Evolutionary conservation across 176 grass and related monocot genomes (phyloP).

Genomic region (Avena atlantica): DNA sequence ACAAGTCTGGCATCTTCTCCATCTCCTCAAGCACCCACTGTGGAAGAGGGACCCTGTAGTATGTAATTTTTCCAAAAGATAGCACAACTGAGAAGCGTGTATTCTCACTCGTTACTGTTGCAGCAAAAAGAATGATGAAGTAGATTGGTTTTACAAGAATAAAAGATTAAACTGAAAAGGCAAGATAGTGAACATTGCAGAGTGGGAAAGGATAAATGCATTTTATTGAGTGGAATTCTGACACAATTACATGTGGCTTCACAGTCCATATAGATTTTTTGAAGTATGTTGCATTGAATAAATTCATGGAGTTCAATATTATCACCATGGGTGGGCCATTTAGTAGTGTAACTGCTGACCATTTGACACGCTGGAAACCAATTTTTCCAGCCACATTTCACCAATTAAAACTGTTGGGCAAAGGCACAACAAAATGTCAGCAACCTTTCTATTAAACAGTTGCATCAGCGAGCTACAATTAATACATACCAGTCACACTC

Average conservation of each 20-base stretch:
- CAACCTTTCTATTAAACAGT: conserved; percentile 10
- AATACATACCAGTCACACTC: background rate
- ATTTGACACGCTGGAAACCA: conserved; percentile 4
- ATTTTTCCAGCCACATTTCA: background rate
- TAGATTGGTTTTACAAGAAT: background rate
- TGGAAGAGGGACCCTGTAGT: conserved; percentile 69
- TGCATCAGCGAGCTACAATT: background rate
- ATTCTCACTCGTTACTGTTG: conserved; percentile 2
- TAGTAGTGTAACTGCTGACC: background rate
- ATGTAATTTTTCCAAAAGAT: background rate
- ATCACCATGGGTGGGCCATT: background rate
- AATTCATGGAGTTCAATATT: background rate
- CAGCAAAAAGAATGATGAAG: background rate
- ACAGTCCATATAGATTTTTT: background rate
- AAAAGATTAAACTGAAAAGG: conserved; percentile 5
- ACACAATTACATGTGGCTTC: background rate
- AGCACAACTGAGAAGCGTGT: background rate
- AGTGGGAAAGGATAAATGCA: background rate
- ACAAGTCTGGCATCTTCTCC: conserved; percentile 70
- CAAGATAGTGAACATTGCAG: conserved; percentile 20
- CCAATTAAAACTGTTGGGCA: background rate
- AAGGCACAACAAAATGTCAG: background rate
- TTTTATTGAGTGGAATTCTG: conserved; percentile 7
- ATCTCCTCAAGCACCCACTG: conserved; percentile 80
- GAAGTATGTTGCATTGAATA: conserved; percentile 4